phyloP scores from a whole-genome alignment of 805 yeast genomes.

The Yamadazyma paraphyllophila region DNA sequence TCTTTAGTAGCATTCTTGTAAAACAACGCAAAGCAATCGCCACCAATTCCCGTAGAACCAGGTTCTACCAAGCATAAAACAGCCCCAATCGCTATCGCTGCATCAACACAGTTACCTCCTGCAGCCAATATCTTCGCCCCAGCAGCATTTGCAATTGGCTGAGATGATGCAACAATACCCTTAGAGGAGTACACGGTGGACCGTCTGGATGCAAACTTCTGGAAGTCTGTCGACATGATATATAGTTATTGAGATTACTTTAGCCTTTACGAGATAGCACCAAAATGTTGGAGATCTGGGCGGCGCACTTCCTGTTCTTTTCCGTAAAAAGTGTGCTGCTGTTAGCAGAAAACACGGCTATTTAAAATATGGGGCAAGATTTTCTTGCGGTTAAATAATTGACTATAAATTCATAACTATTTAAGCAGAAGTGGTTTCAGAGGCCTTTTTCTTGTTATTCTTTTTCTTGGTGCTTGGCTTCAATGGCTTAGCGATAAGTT shows the following conservation, averaged over 20 bases:
- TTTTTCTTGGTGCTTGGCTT: slow-evolving; percentile 43
- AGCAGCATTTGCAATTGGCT: slow-evolving; percentile 75
- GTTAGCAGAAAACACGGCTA: not conserved
- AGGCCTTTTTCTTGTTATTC: slow-evolving; percentile 6
- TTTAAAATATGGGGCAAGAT: not conserved
- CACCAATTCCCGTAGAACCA: slow-evolving; percentile 62
- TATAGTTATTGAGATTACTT: not conserved
- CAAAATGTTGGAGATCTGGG: not conserved
- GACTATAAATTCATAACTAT: not conserved
- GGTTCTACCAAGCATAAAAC: slow-evolving; percentile 57
- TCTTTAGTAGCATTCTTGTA: slow-evolving; percentile 48
- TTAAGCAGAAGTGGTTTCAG: not conserved
- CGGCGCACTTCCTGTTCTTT: not conserved
- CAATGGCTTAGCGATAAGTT: slow-evolving; percentile 50
- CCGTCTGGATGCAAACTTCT: slow-evolving; percentile 54
- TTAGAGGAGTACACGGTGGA: slow-evolving; percentile 71
- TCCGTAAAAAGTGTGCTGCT: not conserved
- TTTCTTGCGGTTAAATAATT: not conserved
- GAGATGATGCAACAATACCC: slow-evolving; percentile 74
- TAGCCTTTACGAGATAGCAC: not conserved
- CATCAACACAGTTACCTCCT: slow-evolving; percentile 76
- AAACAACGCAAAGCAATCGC: slow-evolving; percentile 64
- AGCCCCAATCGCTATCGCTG: slow-evolving; percentile 59
- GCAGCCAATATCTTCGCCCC: slow-evolving; percentile 60
- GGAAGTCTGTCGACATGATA: slow-evolving; percentile 18